These are phyloP conservation scores for Inga leiocalycina DNA, from an alignment of 306 rosid genomes.

Conservation along the genomic window DNA sequence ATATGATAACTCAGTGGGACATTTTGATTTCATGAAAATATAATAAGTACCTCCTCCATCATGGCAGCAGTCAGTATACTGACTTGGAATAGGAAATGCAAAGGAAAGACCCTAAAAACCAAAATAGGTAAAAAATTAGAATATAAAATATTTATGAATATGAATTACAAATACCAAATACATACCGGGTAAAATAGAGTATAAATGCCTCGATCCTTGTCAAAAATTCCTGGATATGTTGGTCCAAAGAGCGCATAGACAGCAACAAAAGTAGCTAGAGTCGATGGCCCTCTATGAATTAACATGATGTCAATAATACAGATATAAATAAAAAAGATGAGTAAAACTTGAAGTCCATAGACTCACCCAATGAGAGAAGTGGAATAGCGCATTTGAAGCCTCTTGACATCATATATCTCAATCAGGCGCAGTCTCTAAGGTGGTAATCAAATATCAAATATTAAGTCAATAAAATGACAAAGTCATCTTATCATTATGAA, in stretches of 20 bases:
- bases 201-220: slow-evolving; percentile 88
- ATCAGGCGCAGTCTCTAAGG: slow-evolving; percentile 89
- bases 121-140: slow-evolving; percentile 24
- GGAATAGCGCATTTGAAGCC: slow-evolving; percentile 97
- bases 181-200: slow-evolving; percentile 91
- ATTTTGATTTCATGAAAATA: slow-evolving; percentile 19
- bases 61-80: slow-evolving; percentile 82
- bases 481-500: slow-evolving; percentile 16
- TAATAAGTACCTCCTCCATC: slow-evolving; percentile 78
- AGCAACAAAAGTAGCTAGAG: slow-evolving; percentile 89
- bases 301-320: slow-evolving; percentile 26
- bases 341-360: slow-evolving; percentile 14
- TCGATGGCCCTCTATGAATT: slow-evolving; percentile 76
- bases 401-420: slow-evolving; percentile 93
- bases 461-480: slow-evolving; percentile 13
- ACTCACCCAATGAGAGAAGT: slow-evolving; percentile 90
- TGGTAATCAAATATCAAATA: slow-evolving; percentile 29
- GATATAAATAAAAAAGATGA: not conserved
- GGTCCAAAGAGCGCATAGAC: slow-evolving; percentile 97
- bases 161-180: slow-evolving; percentile 31
- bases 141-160: not conserved
- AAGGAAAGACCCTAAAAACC: slow-evolving; percentile 84
- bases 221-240: slow-evolving; percentile 89
- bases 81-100: slow-evolving; percentile 97
- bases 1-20: slow-evolving; percentile 21